Percentiles rank a stretch among this genome's conserved stretches.
phyloP scores from a whole-genome alignment of 441 rosid genomes.

The Theobroma grandiflorum region DNA sequence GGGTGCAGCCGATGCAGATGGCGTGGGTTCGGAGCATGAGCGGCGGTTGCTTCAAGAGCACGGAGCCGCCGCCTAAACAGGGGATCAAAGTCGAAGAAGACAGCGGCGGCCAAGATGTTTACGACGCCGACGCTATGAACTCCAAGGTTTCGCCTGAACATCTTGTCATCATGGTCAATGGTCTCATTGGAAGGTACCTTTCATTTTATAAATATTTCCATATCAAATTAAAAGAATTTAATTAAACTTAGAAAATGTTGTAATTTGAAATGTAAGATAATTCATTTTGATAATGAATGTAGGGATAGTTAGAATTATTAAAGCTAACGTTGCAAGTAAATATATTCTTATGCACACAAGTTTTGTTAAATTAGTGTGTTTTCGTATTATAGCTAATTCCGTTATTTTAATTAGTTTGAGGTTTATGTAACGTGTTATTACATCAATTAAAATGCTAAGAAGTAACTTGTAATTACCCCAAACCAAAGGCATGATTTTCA shows the following conservation, averaged over 20 bases:
- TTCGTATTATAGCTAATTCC: neutral
- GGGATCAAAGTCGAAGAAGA: slow-evolving; percentile 58
- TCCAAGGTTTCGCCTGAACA: slow-evolving; percentile 64
- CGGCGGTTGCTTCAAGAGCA: slow-evolving; percentile 55
- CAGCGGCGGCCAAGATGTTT: slow-evolving; percentile 73
- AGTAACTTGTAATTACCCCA: neutral
- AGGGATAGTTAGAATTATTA: neutral
- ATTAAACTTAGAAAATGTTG: neutral
- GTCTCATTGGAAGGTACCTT: slow-evolving; percentile 79
- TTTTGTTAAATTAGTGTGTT: no score
- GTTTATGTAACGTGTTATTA: neutral
- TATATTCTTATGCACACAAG: no score
- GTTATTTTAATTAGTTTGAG: neutral
- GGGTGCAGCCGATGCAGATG: slow-evolving; percentile 42
- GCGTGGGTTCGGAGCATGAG: slow-evolving; percentile 48
- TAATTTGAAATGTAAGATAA: neutral
- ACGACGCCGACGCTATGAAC: slow-evolving; percentile 46
- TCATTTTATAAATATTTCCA: neutral
- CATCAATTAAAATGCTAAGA: neutral
- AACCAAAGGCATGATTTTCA: neutral
- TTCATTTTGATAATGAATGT: neutral
- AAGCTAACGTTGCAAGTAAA: neutral
- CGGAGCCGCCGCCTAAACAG: slow-evolving; percentile 34
- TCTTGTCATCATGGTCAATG: slow-evolving; percentile 91
- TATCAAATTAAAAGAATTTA: neutral